These are phyloP conservation scores for Beauveria scarabaeidicola DNA, from an alignment of 2,329 filamentous ascomycete species.

Conservation along the genomic window DNA sequence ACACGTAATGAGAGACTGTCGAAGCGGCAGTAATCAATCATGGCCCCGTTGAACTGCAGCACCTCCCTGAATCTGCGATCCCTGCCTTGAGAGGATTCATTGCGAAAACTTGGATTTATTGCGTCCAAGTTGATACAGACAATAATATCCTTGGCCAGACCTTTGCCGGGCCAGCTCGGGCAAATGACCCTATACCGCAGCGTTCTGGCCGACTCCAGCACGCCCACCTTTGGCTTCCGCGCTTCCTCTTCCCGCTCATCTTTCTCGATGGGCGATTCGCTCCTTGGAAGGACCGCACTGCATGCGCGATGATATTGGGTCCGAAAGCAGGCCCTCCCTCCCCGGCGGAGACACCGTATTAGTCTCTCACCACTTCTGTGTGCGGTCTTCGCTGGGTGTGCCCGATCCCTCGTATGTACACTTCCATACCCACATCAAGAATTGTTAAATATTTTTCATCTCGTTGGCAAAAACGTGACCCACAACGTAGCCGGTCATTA, in stretches of 20 bases:
- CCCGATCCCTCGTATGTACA: background rate
- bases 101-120: no score
- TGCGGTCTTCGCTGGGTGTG: background rate
- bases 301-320: background rate
- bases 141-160: no score
- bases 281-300: background rate
- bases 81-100: background rate
- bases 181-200: background rate
- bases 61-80: background rate
- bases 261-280: background rate
- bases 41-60: background rate
- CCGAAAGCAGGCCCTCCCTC: background rate
- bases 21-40: background rate
- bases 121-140: no score
- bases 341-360: background rate
- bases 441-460: background rate
- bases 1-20: background rate
- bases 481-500: background rate
- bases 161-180: background rate
- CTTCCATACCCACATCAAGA: background rate
- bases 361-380: background rate
- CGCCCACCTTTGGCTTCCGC: background rate
- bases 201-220: background rate
- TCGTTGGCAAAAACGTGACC: background rate
- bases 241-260: background rate